These are phyloP conservation scores for Phoenix roebelenii DNA, from an alignment of 176 grass and related monocot species.

Conservation along the genomic window DNA sequence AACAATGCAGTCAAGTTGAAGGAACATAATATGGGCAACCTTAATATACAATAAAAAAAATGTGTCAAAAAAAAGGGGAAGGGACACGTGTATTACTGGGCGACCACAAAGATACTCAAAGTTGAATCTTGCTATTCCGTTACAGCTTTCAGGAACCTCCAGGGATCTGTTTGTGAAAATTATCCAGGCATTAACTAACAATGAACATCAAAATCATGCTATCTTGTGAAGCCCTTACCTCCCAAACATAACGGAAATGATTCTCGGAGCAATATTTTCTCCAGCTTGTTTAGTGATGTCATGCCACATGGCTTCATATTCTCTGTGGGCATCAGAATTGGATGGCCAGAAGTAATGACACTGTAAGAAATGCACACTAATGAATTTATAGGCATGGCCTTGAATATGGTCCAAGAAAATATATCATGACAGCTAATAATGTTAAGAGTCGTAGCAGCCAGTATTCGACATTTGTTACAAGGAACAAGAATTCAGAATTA, in stretches of 20 bases:
- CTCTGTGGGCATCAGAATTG: constrained; percentile 31
- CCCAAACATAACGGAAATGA: constrained; percentile 93
- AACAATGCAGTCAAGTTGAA: no score
- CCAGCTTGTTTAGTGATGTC: constrained; percentile 35
- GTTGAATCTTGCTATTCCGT: constrained; percentile 67
- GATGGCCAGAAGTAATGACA: constrained; percentile 75
- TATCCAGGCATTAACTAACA: constrained; percentile 18
- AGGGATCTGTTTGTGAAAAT: constrained; percentile 45
- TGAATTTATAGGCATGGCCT: no score
- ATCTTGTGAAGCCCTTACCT: constrained; percentile 29
- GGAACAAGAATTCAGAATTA: no score
- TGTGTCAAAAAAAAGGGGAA: no score
- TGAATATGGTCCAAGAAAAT: no score
- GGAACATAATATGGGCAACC: no score
- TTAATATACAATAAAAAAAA: no score
- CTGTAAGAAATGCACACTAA: constrained; percentile 20
- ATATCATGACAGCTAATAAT: no score
- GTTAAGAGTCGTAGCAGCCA: no score
- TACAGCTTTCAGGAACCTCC: constrained; percentile 89
- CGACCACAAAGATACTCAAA: constrained; percentile 88
- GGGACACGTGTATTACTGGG: constrained; percentile 45
- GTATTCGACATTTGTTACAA: no score
- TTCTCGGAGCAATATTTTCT: constrained; percentile 28
- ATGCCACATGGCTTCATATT: constrained; percentile 64
- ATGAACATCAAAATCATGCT: background rate